Percentiles rank a stretch among this genome's conserved stretches.
These are phyloP conservation scores for Oryza officinalis DNA, from an alignment of 176 grass and related monocot genomes.

Conservation along the genomic window DNA sequence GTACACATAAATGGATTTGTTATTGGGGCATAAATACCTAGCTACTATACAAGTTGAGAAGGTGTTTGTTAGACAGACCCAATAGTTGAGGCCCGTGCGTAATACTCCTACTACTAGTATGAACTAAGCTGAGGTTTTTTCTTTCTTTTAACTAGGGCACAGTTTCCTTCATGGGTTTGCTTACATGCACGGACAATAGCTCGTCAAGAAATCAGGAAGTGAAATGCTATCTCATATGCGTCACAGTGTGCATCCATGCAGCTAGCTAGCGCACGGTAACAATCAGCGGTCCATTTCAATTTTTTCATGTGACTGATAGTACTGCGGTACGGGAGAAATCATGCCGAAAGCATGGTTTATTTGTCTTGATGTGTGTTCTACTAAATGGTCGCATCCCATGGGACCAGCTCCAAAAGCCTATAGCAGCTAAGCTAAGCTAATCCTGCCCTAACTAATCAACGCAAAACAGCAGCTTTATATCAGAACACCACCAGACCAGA, in stretches of 20 bases:
- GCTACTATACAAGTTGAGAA: no score
- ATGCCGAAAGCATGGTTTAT: conserved; percentile 10
- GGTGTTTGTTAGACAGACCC: no score
- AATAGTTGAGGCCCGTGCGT: no score
- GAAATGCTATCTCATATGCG: background rate
- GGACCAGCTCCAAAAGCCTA: background rate
- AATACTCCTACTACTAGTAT: no score
- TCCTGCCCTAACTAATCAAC: background rate
- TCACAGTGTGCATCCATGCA: background rate
- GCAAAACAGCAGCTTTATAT: background rate
- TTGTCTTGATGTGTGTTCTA: conserved; percentile 25
- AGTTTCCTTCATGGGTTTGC: background rate
- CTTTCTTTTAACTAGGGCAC: no score
- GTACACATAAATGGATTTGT: no score
- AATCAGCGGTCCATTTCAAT: background rate
- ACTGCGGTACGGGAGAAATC: background rate
- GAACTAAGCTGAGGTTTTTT: no score
- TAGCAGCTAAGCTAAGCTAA: conserved; percentile 10
- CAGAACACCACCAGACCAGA: background rate
- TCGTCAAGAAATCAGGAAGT: background rate
- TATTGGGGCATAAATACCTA: no score
- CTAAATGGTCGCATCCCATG: background rate
- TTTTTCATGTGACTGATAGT: background rate
- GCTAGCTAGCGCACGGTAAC: background rate
- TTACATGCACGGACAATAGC: background rate